Evolutionary conservation across 2,329 filamentous ascomycete species (phyloP).

Genomic region (Pestalotiopsis sp.): DNA sequence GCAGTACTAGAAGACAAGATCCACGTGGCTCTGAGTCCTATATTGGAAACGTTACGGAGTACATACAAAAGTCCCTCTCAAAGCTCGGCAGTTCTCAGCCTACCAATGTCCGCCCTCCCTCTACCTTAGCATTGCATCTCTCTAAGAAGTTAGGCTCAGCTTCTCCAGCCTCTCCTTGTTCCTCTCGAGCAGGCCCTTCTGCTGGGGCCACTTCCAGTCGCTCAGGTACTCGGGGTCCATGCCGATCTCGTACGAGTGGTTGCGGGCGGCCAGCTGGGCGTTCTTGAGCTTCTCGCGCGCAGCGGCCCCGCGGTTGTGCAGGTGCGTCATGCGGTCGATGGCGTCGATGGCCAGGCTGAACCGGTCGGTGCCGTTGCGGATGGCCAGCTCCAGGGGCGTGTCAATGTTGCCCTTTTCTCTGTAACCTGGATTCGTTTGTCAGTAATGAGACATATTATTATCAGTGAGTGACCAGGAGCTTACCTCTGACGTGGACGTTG

Average conservation of each 20-base stretch:
- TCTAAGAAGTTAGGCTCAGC: conserved; percentile 2
- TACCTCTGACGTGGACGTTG: conserved; percentile 69
- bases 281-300: conserved; percentile 67
- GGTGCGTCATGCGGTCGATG: conserved; percentile 65
- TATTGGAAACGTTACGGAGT: too few species aligned
- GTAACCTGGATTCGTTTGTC: conserved; percentile 48
- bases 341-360: conserved; percentile 78
- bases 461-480: background rate
- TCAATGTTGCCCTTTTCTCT: conserved; percentile 85
- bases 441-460: too few species aligned
- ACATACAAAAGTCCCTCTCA: too few species aligned
- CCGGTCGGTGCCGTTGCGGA: conserved; percentile 76
- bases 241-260: conserved; percentile 69
- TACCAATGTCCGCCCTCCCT: too few species aligned
- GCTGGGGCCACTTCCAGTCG: conserved; percentile 66
- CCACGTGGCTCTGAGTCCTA: too few species aligned
- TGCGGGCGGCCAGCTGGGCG: conserved; percentile 63
- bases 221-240: conserved; percentile 68
- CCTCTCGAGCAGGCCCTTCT: conserved; percentile 38
- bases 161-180: conserved; percentile 34
- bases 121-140: background rate
- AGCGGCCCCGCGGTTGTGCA: conserved; percentile 64
- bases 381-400: conserved; percentile 76
- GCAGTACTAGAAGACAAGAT: too few species aligned
- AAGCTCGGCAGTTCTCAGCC: too few species aligned